Base-by-base conservation (phyloP, 176 grass and related monocot species). In the Raddia guianensis region DNA sequence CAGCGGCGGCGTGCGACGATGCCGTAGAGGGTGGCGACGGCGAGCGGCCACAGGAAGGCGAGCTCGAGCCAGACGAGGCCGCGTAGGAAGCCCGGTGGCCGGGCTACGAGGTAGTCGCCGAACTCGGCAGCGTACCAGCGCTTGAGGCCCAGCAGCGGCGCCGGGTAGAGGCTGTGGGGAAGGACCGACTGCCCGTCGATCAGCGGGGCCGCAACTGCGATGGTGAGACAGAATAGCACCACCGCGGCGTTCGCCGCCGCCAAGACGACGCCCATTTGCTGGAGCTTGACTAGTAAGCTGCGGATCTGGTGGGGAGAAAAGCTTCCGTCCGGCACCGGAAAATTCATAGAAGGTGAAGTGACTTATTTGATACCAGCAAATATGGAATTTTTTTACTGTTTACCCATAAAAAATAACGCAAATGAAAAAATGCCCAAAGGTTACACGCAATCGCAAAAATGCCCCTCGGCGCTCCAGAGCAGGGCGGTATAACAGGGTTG, bases 41-140 rank as follows among this genome's bases (percentile, higher is more conserved):
- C 77, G n/a, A 97, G 89, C 9, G 94, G 91, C 94, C 91, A 97
- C 10, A 87, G 82, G 85, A 94, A 92, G 63, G 53, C 55, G 68
- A 97, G 80, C 87, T 94, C 91, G 8, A 90, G 72, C 80, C 64
- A 92, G 14, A 86, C 12, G 66, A 97, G 82, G 8, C 91, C 91
- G 42, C 43, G 63, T 53, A 97, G 79, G 86, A 97, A 94, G 57
- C 11, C 59, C 5, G 91, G 94, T 56, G 86, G 81, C 57, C 78
- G 79, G 63, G 76, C 49, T 56, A 94, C 8, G 69, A 97, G 72
- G 70, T 97, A 97, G 81, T 97, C 91, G 56, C 73, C 94, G 76
- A 72, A 97, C 56, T 79, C 63, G 16, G 73, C 72, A 49, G 63
- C 72, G 83, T 97, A 93, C 89, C 94, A 94, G 37, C 42, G 68